These are phyloP conservation scores for Talaromyces verruculosus DNA, from an alignment of 2,329 filamentous ascomycete genomes.

Conservation along the genomic window DNA sequence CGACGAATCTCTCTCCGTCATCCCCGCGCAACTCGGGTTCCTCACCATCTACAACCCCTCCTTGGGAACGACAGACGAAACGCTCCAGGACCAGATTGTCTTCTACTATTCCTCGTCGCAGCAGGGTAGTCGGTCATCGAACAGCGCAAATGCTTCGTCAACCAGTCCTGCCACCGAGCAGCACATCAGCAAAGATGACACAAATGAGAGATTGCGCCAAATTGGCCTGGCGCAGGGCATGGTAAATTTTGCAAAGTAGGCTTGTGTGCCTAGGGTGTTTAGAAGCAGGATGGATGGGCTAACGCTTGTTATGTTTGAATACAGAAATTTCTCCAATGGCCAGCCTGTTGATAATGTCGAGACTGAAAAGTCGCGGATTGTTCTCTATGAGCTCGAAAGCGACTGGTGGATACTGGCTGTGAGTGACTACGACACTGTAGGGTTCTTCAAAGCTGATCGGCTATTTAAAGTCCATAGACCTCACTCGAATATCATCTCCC, in stretches of 20 bases:
- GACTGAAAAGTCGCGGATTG: slow-evolving; percentile 81
- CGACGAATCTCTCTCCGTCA: slow-evolving; percentile 45
- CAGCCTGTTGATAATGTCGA: slow-evolving; percentile 80
- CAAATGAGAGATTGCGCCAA: slow-evolving; percentile 84
- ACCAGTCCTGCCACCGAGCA: slow-evolving; percentile 25
- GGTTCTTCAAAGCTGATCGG: slow-evolving; percentile 16
- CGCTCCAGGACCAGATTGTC: slow-evolving; percentile 77
- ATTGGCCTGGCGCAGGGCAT: slow-evolving; percentile 96
- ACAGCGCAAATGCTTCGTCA: slow-evolving; percentile 12
- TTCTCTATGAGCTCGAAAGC: slow-evolving; percentile 81
- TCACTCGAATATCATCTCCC: slow-evolving; percentile 68
- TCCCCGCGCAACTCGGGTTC: slow-evolving; percentile 84
- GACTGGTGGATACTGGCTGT: slow-evolving; percentile 97
- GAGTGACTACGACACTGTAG: slow-evolving; percentile 38
- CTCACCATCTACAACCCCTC: slow-evolving; percentile 94
- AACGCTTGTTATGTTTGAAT: slow-evolving; percentile 19
- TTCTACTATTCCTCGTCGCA: slow-evolving; percentile 72
- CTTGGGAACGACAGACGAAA: slow-evolving; percentile 70
- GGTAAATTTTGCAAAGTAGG: slow-evolving; percentile 81
- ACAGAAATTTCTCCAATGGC: slow-evolving; percentile 75
- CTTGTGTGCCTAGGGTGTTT: slow-evolving; percentile 31
- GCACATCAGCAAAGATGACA: slow-evolving; percentile 56
- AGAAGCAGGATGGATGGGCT: slow-evolving; percentile 22
- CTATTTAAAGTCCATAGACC: slow-evolving; percentile 66
- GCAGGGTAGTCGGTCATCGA: slow-evolving; percentile 32